Base-by-base conservation (phyloP, 257 asterid species). In the Gentiana dahurica region DNA sequence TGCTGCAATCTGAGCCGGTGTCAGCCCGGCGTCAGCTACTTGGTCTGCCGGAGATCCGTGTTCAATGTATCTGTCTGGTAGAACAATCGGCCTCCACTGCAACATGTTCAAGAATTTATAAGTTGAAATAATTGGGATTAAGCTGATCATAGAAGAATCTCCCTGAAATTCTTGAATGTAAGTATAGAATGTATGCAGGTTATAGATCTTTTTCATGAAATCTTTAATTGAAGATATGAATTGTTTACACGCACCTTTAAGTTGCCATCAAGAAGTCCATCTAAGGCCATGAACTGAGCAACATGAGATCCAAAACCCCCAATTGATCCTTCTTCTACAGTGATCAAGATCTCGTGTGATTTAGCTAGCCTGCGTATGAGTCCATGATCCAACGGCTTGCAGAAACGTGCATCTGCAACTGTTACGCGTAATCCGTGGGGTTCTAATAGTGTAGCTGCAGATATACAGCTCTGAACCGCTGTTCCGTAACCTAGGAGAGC, bases 261-360 rank as follows among this genome's bases (percentile, higher is more conserved):
- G 2, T 70, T 70, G 4, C 83, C 77, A 13, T 80, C 85, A 3
- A 83, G 81, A 3, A 80, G 48, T 47, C 83, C 93, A 49, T 80
- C 74, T 53, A 83, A 60, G 62, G 71, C 73, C 53, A 83, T 60
- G 79, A 77, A 83, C 8, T 83, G 83, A 32, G 83, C 62, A 38
- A 83, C 87, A 49, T 83, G 93, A 1, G 93, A 73, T 13, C 87
- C 73, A 57, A 83, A 83, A 49, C 92, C 92, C 34, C 87, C 87
- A 33, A 80, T 34, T 3, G 75, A 70, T 9, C 91, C 91, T 72
- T 82, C 91, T 71, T 82, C 91, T 12, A 82, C 78, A 3, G 92
- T 83, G 48, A 83, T 57, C 12, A 83, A 81, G 12, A 80, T 65
- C 59, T 83, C 81, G 36, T 80, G 87, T 11, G 73, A 79, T 38